phyloP scores from a whole-genome alignment of 495 filamentous ascomycete species.

The Immersiella caudata region DNA sequence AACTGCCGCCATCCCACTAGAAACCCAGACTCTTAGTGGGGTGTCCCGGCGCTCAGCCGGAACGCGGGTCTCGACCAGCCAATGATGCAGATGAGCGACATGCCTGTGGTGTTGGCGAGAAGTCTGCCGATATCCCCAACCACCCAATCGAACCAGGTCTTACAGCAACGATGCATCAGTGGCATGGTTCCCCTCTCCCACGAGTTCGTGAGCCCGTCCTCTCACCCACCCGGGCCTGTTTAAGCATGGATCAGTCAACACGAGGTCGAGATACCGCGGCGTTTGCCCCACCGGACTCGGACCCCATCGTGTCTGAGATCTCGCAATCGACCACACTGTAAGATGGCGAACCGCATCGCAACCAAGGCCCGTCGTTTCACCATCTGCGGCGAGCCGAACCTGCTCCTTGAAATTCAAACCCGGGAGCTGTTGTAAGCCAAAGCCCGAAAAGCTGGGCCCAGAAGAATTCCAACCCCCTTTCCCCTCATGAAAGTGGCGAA shows the following conservation, averaged over 20 bases:
- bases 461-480: neutral
- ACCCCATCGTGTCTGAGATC: constrained; percentile 39
- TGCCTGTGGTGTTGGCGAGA: neutral
- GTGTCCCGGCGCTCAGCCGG: neutral
- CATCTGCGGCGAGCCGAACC: constrained; percentile 17
- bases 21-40: neutral
- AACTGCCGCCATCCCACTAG: neutral
- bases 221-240: neutral
- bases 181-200: neutral
- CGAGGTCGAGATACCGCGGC: constrained; percentile 20
- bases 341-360: constrained; percentile 18
- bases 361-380: constrained; percentile 25
- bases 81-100: neutral
- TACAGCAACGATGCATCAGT: neutral
- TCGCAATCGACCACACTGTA: constrained; percentile 29
- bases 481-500: too few species aligned
- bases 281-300: constrained; percentile 22
- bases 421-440: neutral
- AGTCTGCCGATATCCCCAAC: neutral
- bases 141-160: neutral
- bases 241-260: constrained; percentile 1
- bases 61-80: neutral
- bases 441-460: neutral
- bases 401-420: neutral
- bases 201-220: neutral